phyloP scores from a whole-genome alignment of 2,329 filamentous ascomycete species.

The Graphium sp. region DNA sequence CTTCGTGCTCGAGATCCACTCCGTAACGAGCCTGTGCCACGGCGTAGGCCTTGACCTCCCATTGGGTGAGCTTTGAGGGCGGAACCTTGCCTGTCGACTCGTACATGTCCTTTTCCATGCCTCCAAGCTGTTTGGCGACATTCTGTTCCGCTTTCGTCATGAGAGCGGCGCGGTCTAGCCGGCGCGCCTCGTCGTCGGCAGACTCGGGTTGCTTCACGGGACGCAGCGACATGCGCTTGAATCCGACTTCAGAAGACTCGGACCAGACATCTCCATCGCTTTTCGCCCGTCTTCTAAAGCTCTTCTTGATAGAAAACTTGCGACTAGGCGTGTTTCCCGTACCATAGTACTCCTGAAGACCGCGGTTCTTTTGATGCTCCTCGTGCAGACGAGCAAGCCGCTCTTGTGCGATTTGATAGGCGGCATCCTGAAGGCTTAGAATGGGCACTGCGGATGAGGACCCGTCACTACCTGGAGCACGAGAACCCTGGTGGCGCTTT shows the following conservation, averaged over 20 bases:
- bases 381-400: constrained; percentile 66
- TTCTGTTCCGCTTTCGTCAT: constrained; percentile 71
- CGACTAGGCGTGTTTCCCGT: constrained; percentile 18
- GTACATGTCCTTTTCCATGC: constrained; percentile 69
- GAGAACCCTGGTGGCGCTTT: background rate
- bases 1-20: constrained; percentile 15
- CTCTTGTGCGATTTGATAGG: constrained; percentile 72
- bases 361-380: constrained; percentile 43
- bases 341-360: constrained; percentile 66
- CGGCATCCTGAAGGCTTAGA: constrained; percentile 65
- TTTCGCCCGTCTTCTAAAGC: constrained; percentile 44
- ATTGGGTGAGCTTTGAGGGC: constrained; percentile 52
- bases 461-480: background rate
- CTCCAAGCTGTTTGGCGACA: constrained; percentile 61
- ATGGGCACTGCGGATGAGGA: constrained; percentile 18
- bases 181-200: constrained; percentile 59
- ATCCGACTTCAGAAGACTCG: too few species aligned
- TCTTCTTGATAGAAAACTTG: constrained; percentile 32
- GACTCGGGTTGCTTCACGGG: too few species aligned
- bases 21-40: constrained; percentile 48
- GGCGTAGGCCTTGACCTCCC: constrained; percentile 61
- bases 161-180: constrained; percentile 57
- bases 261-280: constrained; percentile 52
- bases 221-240: constrained; percentile 49
- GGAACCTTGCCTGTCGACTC: constrained; percentile 59